Evolutionary conservation across 257 asterid genomes (phyloP).

Genomic region (Striga asiatica): DNA sequence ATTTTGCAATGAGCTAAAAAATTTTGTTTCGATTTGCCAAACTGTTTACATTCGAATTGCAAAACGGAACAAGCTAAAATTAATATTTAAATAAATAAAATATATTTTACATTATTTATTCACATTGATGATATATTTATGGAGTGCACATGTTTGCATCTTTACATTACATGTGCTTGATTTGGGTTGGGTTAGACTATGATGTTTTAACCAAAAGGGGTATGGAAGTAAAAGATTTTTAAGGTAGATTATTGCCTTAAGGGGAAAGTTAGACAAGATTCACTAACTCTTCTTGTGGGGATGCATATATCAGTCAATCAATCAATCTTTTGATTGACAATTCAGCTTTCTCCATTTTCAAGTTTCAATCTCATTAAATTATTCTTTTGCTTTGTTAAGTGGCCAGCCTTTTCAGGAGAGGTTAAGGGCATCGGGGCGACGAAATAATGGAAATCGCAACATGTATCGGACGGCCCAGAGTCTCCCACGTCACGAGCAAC

Average conservation of each 20-base stretch:
- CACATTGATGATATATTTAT: no score
- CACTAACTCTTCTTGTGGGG: no score
- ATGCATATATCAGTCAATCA: background rate
- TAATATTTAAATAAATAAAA: no score
- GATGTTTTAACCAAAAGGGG: conserved; percentile 18
- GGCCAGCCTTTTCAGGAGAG: background rate
- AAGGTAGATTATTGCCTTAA: conserved; percentile 30
- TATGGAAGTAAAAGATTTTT: conserved; percentile 17
- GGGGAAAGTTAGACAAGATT: conserved; percentile 28
- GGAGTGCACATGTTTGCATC: no score
- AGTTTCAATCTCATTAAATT: conserved; percentile 9
- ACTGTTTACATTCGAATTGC: no score
- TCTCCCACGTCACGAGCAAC: no score
- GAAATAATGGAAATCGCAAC: background rate
- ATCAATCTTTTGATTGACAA: conserved; percentile 18
- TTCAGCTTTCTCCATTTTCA: conserved; percentile 12
- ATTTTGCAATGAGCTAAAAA: no score
- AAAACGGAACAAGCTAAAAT: no score
- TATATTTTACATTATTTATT: no score
- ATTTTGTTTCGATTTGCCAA: no score
- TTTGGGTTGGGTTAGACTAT: background rate
- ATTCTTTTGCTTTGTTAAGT: conserved; percentile 13
- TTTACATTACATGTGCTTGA: no score
- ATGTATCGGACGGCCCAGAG: background rate
- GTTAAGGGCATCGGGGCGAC: conserved; percentile 7